Evolutionary conservation across 257 asterid species (phyloP), one percentile per base, ranked within the genome.

Genomic region (Avicennia marina): DNA sequence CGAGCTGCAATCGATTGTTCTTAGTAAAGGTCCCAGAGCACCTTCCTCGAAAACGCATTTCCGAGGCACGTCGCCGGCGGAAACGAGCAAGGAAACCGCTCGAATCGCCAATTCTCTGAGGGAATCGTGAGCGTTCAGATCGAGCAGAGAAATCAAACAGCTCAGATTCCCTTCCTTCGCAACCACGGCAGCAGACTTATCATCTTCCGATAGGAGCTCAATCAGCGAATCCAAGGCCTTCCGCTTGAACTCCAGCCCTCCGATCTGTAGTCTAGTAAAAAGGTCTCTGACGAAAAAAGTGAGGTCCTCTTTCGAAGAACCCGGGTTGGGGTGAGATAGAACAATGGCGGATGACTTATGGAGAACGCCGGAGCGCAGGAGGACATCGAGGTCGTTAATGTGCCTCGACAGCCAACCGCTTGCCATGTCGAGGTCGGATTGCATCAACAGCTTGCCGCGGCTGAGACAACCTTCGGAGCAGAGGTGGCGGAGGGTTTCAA

Each of bases 391-490:
- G 68, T 93, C 94, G 32, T 75, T 76, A 29, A 69, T 77, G 24
- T 75, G 87, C 68, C 75, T 89, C 1, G 89, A 64, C 2, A 93
- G 67, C 98, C 97, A 86, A 0, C 83, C 85, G 39, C 88, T 68
- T 19, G 94, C 90, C 95, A 93, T 93, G 44, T 89, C 98, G 38
- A 93, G 96, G 86, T 93, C 98, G 49, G 96, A 86, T 60, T 93
- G 98, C 98, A 93, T 93, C 53, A 93, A 38, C 9, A 93, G 89
- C 75, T 93, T 93, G 2, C 97, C 98, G 41, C 90, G 81, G 56
- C 68, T 49, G 64, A 66, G 53, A 7, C 66, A 42, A 7, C 78
- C 78, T 69, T 74, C 84, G 73, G 78, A 65, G 79, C 94, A 88
- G 62, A 73, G 79, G 42, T 33, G 55, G 58, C 80, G 64, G 7